Evolutionary conservation across 805 yeast genomes (phyloP).

Genomic region (Blastobotrys chiropterorum): DNA sequence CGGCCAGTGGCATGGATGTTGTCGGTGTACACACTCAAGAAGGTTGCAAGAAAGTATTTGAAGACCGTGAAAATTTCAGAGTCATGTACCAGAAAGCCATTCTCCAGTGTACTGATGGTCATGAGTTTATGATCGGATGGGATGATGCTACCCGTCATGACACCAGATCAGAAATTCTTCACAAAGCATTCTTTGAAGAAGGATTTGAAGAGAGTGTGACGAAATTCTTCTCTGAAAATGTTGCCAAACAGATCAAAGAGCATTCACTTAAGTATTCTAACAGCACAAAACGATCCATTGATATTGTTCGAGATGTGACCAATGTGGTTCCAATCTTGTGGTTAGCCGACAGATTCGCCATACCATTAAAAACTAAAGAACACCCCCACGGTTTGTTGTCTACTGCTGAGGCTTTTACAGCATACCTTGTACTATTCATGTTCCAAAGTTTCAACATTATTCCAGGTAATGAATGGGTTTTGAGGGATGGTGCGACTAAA

Average conservation of each 20-base stretch:
- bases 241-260: constrained; percentile 1
- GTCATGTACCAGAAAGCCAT: constrained; percentile 5
- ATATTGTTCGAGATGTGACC: constrained; percentile 4
- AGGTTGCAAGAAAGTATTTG: constrained; percentile 5
- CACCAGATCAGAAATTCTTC: constrained; percentile 1
- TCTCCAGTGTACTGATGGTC: constrained; percentile 5
- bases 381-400: constrained; percentile 1
- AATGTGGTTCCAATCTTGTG: constrained; percentile 3
- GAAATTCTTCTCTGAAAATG: background rate
- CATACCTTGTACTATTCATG: constrained; percentile 3
- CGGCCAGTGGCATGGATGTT: constrained; percentile 3
- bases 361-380: constrained; percentile 1
- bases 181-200: constrained; percentile 2
- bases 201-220: constrained; percentile 1
- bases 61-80: constrained; percentile 1
- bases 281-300: constrained; percentile 1
- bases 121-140: constrained; percentile 5
- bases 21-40: constrained; percentile 2
- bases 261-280: constrained; percentile 1
- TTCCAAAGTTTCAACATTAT: constrained; percentile 5
- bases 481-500: constrained; percentile 1
- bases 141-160: constrained; percentile 2
- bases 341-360: constrained; percentile 3
- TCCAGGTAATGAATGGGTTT: constrained; percentile 1
- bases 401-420: background rate